Evolutionary conservation across 106 monocot species (phyloP).

Genomic region (Chionographis japonica): DNA sequence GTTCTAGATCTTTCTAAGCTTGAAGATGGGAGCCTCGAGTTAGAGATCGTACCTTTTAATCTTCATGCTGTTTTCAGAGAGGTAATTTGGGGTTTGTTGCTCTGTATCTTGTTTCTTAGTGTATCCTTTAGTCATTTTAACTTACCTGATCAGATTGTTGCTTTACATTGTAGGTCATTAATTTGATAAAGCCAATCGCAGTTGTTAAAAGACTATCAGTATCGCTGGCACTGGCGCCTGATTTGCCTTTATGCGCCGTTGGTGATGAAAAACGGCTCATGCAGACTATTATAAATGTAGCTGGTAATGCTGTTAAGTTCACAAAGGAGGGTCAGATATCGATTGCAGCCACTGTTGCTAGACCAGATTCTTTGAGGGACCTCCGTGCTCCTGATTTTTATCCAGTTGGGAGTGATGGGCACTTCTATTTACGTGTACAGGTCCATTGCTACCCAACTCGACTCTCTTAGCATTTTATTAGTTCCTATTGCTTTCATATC

Average conservation of each 20-base stretch:
- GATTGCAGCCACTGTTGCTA: slow-evolving; percentile 51
- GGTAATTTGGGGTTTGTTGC: slow-evolving; percentile 27
- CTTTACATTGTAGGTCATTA: slow-evolving; percentile 55
- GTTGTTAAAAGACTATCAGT: slow-evolving; percentile 65
- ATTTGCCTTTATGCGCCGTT: slow-evolving; percentile 64
- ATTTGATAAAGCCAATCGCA: slow-evolving; percentile 87
- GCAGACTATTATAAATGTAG: slow-evolving; percentile 73
- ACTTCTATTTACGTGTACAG: slow-evolving; percentile 84
- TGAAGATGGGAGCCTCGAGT: slow-evolving; percentile 82
- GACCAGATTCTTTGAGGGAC: slow-evolving; percentile 63
- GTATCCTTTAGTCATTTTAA: background rate
- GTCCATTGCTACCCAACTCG: slow-evolving; percentile 17
- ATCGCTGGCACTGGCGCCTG: slow-evolving; percentile 44
- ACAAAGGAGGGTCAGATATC: slow-evolving; percentile 81
- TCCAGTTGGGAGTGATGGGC: slow-evolving; percentile 45
- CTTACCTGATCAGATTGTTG: slow-evolving; percentile 12
- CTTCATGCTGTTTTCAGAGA: slow-evolving; percentile 81
- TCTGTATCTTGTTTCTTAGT: background rate
- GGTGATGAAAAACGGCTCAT: slow-evolving; percentile 85
- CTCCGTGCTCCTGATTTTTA: slow-evolving; percentile 42
- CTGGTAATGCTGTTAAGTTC: slow-evolving; percentile 87
- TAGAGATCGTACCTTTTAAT: slow-evolving; percentile 65
- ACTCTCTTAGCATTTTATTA: background rate
- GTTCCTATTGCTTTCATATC: background rate
- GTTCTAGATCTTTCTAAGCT: slow-evolving; percentile 87